These are phyloP conservation scores for Fusarium pseudograminearum DNA, from an alignment of 2,329 filamentous ascomycete species.

Conservation along the genomic window DNA sequence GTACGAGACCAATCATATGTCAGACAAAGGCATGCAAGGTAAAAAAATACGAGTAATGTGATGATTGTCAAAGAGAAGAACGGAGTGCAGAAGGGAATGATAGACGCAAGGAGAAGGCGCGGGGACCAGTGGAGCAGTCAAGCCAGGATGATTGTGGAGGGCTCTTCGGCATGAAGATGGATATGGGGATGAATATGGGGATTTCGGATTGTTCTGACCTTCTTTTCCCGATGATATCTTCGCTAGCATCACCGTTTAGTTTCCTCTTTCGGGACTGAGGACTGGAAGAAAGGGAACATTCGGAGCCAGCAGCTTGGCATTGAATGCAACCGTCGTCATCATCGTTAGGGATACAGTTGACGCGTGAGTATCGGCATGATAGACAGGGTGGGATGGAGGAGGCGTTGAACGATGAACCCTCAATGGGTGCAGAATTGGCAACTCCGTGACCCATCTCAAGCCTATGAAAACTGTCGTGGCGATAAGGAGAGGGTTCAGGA, in stretches of 20 bases:
- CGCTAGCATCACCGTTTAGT: slow-evolving; percentile 71
- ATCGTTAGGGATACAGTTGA: slow-evolving; percentile 79
- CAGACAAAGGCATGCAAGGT: slow-evolving; percentile 53
- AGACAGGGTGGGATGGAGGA: slow-evolving; percentile 71
- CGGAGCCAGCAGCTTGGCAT: slow-evolving; percentile 81
- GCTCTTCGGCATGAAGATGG: slow-evolving; percentile 26
- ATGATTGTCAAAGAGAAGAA: slow-evolving; percentile 36
- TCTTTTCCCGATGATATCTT: slow-evolving; percentile 73
- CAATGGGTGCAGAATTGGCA: slow-evolving; percentile 61
- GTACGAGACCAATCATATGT: slow-evolving; percentile 61
- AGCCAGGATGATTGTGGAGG: slow-evolving; percentile 38
- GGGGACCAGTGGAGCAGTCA: slow-evolving; percentile 32
- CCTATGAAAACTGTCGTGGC: slow-evolving; percentile 61
- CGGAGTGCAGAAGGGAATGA: slow-evolving; percentile 36
- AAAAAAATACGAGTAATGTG: slow-evolving; percentile 37
- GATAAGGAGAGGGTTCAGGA: slow-evolving; percentile 56
- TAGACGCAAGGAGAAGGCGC: slow-evolving; percentile 39
- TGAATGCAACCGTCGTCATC: slow-evolving; percentile 81
- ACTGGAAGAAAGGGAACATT: slow-evolving; percentile 82
- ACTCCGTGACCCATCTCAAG: slow-evolving; percentile 64
- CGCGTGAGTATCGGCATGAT: slow-evolving; percentile 78
- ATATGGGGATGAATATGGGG: slow-evolving; percentile 30
- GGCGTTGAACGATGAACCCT: slow-evolving; percentile 58
- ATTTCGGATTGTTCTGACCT: slow-evolving; percentile 65
- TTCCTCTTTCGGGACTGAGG: slow-evolving; percentile 85